Evolutionary conservation across 2,329 filamentous ascomycete species (phyloP).

Genomic region (Fusarium sp.): DNA sequence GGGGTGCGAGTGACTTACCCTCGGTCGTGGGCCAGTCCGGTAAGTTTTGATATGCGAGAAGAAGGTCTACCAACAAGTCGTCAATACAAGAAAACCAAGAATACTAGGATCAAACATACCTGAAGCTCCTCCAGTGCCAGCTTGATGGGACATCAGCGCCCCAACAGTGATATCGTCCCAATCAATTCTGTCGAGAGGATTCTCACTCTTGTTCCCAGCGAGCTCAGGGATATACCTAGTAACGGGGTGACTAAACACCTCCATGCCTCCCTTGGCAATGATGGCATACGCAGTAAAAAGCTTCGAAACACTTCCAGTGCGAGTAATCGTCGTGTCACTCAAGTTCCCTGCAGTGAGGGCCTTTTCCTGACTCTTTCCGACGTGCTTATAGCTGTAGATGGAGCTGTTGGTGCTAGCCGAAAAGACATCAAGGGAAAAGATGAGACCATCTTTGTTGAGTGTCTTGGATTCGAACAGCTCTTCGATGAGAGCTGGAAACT

Average conservation of each 20-base stretch:
- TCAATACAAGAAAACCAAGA: not conserved
- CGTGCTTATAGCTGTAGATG: conserved; percentile 37
- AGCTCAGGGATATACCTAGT: conserved; percentile 32
- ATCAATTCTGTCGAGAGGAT: conserved; percentile 3
- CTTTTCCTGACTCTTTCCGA: conserved; percentile 20
- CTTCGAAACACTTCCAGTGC: conserved; percentile 30
- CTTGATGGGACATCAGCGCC: conserved; percentile 31
- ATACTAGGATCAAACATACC: not conserved
- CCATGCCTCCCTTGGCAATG: conserved; percentile 25
- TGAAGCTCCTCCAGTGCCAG: conserved; percentile 22
- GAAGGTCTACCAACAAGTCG: not conserved
- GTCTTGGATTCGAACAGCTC: not conserved
- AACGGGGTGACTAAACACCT: conserved; percentile 29
- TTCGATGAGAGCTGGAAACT: conserved; percentile 24
- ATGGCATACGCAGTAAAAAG: conserved; percentile 30
- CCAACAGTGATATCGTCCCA: conserved; percentile 37
- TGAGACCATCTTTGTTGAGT: conserved; percentile 27
- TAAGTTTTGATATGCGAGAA: not conserved
- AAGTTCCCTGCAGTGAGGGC: conserved; percentile 28
- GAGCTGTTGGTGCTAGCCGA: conserved; percentile 38
- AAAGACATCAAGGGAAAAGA: conserved; percentile 42
- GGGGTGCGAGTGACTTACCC: no score
- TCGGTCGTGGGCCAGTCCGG: not conserved
- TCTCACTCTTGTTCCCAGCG: conserved; percentile 4
- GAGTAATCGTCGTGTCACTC: conserved; percentile 20